A percentile compares a stretch with the other conserved stretches of the same genome.
phyloP scores from a whole-genome alignment of 495 filamentous ascomycete species.

The Penicillium egyptiacum region DNA sequence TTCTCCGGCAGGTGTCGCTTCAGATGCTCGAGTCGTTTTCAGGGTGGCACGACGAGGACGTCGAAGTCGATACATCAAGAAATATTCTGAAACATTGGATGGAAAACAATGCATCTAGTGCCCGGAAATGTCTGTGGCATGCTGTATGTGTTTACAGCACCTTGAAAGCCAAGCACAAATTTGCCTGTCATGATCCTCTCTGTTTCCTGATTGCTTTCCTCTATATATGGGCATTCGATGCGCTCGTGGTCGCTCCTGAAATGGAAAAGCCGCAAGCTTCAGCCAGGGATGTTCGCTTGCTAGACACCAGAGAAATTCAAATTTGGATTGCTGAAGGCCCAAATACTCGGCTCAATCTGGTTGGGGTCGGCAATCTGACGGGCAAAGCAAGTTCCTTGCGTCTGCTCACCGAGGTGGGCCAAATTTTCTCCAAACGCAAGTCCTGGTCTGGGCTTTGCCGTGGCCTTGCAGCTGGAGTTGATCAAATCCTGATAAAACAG shows the following conservation, averaged over 20 bases:
- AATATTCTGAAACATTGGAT: not conserved
- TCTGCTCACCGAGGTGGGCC: not conserved
- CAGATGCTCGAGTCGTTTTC: not conserved
- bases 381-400: not conserved
- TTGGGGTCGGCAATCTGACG: not conserved
- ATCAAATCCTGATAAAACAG: not conserved
- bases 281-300: not conserved
- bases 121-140: conserved; percentile 5
- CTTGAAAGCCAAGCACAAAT: not conserved
- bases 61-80: not conserved
- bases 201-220: conserved; percentile 2
- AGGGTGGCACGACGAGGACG: not conserved
- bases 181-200: not conserved
- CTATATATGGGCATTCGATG: conserved; percentile 6
- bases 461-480: not conserved
- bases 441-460: not conserved
- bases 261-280: not conserved
- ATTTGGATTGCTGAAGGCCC: conserved; percentile 2
- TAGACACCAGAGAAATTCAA: not conserved
- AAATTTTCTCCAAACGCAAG: not conserved
- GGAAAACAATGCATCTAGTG: not conserved
- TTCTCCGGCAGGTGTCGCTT: not conserved
- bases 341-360: not conserved
- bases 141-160: conserved; percentile 6
- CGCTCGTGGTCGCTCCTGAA: not conserved